Evolutionary conservation across 2,329 filamentous ascomycete genomes (phyloP), one percentile per base, ranked within the genome.

Genomic region (Pseudophaeomoniella oleicola): DNA sequence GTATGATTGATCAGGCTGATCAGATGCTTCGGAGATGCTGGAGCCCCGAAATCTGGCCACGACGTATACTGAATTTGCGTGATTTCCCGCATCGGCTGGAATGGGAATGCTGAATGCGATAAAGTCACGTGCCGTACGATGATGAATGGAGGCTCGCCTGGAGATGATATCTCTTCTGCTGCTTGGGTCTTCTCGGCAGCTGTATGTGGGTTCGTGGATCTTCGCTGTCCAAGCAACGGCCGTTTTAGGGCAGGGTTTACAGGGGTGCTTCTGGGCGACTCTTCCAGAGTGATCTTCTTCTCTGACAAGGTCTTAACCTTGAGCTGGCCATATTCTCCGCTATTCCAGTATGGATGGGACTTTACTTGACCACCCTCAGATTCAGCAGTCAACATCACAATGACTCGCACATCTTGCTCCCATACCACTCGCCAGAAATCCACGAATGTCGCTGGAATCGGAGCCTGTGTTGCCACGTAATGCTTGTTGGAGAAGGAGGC

Each of bases 371-470:
- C 87, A 16, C 86, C 85, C 61, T 98, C 90, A 16, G 81, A 73
- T 57, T 96, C 88, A 2, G 90, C 88, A 4, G 90, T 98, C 46
- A 98, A 69, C 80, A 94, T 96, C 44, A 96, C 87, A 42, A 98
- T 80, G 16, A 96, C 83, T 36, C 88, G 80, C 3, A 93, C 79
- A 52, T 96, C 87, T 57, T 96, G 83, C 53, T 96, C 87, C 90
- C 90, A 98, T 18, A 96, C 71, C 9, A 94, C 81, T 41, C 85
- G 88, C 90, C 90, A 98, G 53, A 98, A 98, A 56, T 98, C 90
- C 83, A 83, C 78, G 51, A 93, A 94, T 0, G 90, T 98, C 35
- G 83, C 78, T 14, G 90, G 90, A 27, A 96, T 72, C 6, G 90
- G 90, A 1, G 86, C 90, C 57, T 98, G 90, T 10, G 86, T 88